Conservation (phyloP, 2,329 filamentous ascomycete species). For the Monascus ruber region DNA sequence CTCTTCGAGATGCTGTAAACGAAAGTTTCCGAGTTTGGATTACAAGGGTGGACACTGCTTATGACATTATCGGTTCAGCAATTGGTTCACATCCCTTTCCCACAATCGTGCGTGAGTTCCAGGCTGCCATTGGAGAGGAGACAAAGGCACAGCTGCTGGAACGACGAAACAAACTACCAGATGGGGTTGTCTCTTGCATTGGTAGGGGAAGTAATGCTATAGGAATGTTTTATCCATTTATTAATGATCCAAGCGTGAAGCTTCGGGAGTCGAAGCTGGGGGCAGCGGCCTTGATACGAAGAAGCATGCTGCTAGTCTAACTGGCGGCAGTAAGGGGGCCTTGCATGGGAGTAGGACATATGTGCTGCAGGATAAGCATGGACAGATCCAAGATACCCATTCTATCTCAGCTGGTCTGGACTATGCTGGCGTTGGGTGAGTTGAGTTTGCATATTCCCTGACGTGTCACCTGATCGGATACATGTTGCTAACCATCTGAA, state of each 20-base stretch:
- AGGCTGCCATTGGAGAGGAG: slow-evolving; percentile 86
- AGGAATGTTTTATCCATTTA: slow-evolving; percentile 96
- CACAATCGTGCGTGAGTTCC: slow-evolving; percentile 93
- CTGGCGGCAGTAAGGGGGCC: slow-evolving; percentile 77
- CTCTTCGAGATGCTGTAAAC: slow-evolving; percentile 75
- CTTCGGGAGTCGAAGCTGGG: slow-evolving; percentile 87
- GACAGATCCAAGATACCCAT: slow-evolving; percentile 84
- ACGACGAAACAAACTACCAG: slow-evolving; percentile 74
- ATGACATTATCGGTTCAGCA: slow-evolving; percentile 92
- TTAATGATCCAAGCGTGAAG: slow-evolving; percentile 66
- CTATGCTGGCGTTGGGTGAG: slow-evolving; percentile 91
- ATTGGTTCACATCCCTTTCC: slow-evolving; percentile 96
- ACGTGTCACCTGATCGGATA: too few relatives aligned
- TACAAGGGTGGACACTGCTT: slow-evolving; percentile 73
- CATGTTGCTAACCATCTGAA: too few relatives aligned
- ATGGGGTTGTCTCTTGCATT: slow-evolving; percentile 92
- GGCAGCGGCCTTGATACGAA: slow-evolving; percentile 75
- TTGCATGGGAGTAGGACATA: slow-evolving; percentile 90
- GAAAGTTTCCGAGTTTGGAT: slow-evolving; percentile 89
- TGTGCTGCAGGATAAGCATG: slow-evolving; percentile 77
- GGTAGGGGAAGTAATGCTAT: slow-evolving; percentile 86
- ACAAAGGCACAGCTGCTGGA: slow-evolving; percentile 75
- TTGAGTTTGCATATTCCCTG: too few relatives aligned
- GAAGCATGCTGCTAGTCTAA: slow-evolving; percentile 74
- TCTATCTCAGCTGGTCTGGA: slow-evolving; percentile 89